phyloP scores from a whole-genome alignment of 768 basidiomycete genomes.

The Lactifluus hygrophoroides region DNA sequence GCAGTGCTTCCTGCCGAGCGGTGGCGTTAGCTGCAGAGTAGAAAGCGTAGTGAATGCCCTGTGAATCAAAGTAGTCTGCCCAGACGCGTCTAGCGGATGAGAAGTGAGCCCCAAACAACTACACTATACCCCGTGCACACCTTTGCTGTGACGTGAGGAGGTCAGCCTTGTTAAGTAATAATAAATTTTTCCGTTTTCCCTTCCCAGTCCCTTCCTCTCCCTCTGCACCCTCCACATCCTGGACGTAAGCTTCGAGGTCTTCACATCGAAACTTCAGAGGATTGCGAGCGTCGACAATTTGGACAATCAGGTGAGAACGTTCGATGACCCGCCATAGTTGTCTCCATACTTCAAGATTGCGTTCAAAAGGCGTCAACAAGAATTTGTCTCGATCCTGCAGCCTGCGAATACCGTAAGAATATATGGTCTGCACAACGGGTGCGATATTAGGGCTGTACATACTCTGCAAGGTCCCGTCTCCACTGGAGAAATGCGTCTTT shows the following conservation, averaged over 20 bases:
- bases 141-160: slow-evolving; percentile 80
- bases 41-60: slow-evolving; percentile 76
- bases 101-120: background rate
- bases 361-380: slow-evolving; percentile 92
- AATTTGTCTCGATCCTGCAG: slow-evolving; percentile 82
- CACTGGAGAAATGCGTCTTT: slow-evolving; percentile 87
- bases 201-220: slow-evolving; percentile 71
- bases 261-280: slow-evolving; percentile 88
- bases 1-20: slow-evolving; percentile 69
- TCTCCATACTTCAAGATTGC: slow-evolving; percentile 97
- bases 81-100: slow-evolving; percentile 51
- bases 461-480: slow-evolving; percentile 89
- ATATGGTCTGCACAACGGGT: background rate
- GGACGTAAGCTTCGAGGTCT: slow-evolving; percentile 80
- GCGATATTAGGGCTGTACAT: slow-evolving; percentile 25
- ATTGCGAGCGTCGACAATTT: slow-evolving; percentile 95
- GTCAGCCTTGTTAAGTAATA: slow-evolving; percentile 96
- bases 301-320: slow-evolving; percentile 87
- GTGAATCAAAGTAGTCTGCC: slow-evolving; percentile 85
- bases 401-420: slow-evolving; percentile 31
- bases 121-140: slow-evolving; percentile 32
- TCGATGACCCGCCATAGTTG: slow-evolving; percentile 97
- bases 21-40: slow-evolving; percentile 88
- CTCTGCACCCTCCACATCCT: slow-evolving; percentile 75
- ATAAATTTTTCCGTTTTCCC: slow-evolving; percentile 62